Conservation (phyloP, 2,329 filamentous ascomycete species). For the Mollisia scopiformis region DNA sequence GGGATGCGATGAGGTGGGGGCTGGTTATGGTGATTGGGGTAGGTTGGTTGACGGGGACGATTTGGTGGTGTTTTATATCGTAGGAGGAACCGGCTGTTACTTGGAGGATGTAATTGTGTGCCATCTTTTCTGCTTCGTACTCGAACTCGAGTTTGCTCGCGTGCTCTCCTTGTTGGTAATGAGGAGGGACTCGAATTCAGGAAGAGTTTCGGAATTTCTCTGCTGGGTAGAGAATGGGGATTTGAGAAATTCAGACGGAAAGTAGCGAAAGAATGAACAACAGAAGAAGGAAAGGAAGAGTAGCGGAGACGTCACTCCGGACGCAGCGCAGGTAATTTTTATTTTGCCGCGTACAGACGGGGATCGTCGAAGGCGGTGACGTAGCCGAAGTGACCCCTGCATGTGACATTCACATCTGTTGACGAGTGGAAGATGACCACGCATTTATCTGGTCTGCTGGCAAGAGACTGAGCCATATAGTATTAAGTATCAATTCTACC, state of each 20-base stretch:
- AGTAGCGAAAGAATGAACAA: too few relatives aligned
- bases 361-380: conserved; percentile 2
- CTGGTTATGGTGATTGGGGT: conserved; percentile 65
- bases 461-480: too few relatives aligned
- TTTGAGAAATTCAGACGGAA: too few relatives aligned
- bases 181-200: too few relatives aligned
- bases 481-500: neutral
- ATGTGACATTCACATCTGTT: neutral
- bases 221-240: too few relatives aligned
- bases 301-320: neutral
- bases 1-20: conserved; percentile 63
- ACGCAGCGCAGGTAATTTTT: neutral
- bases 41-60: conserved; percentile 75
- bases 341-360: conserved; percentile 4
- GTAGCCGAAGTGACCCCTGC: neutral
- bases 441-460: too few relatives aligned
- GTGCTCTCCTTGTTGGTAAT: neutral
- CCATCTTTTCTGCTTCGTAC: conserved; percentile 45
- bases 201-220: too few relatives aligned
- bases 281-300: too few relatives aligned
- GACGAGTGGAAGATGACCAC: neutral
- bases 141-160: neutral
- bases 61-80: conserved; percentile 69
- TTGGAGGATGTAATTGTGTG: conserved; percentile 76
- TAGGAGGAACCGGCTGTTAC: conserved; percentile 83